Conservation (phyloP, 2,329 filamentous ascomycete genomes). For the Sclerotiophoma versabilis region DNA sequence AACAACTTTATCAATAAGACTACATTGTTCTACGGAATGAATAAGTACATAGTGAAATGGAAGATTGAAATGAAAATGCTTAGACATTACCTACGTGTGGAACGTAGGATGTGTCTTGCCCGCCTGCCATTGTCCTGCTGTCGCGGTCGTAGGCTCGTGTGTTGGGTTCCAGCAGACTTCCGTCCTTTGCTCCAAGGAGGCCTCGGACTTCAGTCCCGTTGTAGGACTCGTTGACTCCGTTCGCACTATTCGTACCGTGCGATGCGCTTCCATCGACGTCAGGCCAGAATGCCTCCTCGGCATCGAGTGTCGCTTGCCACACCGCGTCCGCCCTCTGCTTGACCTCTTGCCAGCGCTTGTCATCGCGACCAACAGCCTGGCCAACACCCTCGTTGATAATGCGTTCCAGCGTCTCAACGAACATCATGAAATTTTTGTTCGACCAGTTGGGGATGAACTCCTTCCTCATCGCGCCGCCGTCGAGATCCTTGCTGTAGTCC, state of each 20-base stretch:
- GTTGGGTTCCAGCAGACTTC: conserved; percentile 7
- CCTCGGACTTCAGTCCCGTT: conserved; percentile 1
- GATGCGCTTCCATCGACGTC: conserved; percentile 14
- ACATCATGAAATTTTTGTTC: conserved; percentile 64
- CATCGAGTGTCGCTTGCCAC: conserved; percentile 40
- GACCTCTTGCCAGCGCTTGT: conserved; percentile 29
- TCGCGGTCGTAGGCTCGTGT: background rate
- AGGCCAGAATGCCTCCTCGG: conserved; percentile 47
- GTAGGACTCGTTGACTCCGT: background rate
- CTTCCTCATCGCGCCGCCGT: conserved; percentile 69
- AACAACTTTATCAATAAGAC: too few relatives aligned
- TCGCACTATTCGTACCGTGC: background rate
- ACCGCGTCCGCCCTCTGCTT: conserved; percentile 30
- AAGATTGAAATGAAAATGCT: too few relatives aligned
- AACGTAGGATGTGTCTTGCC: conserved; percentile 1
- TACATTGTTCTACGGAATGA: too few relatives aligned
- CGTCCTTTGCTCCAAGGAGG: conserved; percentile 8
- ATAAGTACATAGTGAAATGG: too few relatives aligned
- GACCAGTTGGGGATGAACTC: conserved; percentile 76
- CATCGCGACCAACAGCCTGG: conserved; percentile 27
- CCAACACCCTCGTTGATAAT: conserved; percentile 60
- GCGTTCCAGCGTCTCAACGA: conserved; percentile 63
- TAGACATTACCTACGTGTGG: conserved; percentile 14
- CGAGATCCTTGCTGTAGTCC: conserved; percentile 57
- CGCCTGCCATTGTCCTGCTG: background rate